A percentile compares a stretch with the other conserved stretches of the same genome.
These are phyloP conservation scores for Bipolaris gigantea DNA, from an alignment of 2,329 filamentous ascomycete genomes.

Conservation along the genomic window DNA sequence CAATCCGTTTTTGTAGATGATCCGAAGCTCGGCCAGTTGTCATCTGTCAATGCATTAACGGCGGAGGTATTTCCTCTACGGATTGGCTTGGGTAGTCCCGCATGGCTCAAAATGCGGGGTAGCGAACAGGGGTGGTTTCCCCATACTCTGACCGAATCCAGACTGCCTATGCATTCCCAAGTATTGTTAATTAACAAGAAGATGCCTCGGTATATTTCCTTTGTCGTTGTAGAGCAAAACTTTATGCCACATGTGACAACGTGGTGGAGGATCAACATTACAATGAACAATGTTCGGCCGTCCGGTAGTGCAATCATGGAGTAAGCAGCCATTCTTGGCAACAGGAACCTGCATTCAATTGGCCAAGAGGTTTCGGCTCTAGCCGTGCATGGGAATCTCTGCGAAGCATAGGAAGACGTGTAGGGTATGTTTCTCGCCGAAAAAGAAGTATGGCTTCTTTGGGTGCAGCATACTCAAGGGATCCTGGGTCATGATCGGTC, in stretches of 20 bases:
- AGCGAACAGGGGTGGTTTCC: conserved; percentile 4
- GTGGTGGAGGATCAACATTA: no score
- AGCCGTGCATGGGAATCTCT: not conserved
- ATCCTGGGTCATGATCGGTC: not conserved
- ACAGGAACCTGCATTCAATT: not conserved
- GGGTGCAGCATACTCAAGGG: not conserved
- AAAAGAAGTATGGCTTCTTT: no score
- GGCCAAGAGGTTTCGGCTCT: not conserved
- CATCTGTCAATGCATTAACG: conserved; percentile 8
- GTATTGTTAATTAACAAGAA: not conserved
- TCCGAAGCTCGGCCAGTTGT: conserved; percentile 13
- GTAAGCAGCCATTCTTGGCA: not conserved
- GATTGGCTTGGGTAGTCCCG: conserved; percentile 5
- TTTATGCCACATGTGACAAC: not conserved
- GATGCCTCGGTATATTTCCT: not conserved
- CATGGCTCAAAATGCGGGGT: conserved; percentile 19
- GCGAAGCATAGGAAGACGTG: not conserved
- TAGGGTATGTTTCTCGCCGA: not conserved
- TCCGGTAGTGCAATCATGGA: not conserved
- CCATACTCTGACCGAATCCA: conserved; percentile 3
- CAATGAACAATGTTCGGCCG: not conserved
- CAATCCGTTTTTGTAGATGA: not conserved
- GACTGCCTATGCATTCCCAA: not conserved
- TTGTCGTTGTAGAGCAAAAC: not conserved
- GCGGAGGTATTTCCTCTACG: conserved; percentile 16